These are phyloP conservation scores for Endothia cerciana DNA, from an alignment of 2,329 filamentous ascomycete genomes.

Conservation along the genomic window DNA sequence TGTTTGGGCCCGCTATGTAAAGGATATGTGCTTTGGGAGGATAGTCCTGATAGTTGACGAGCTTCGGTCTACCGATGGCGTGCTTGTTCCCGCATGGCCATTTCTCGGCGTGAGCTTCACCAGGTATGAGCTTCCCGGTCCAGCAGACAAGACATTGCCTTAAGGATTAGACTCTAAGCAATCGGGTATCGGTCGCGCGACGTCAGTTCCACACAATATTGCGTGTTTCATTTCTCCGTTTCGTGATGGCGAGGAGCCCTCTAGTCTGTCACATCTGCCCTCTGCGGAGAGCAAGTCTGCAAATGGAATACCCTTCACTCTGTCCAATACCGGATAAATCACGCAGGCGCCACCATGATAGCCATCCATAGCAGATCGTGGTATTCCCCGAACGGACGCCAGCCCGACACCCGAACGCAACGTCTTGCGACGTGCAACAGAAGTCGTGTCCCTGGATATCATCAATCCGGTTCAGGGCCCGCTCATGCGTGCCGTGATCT, in stretches of 20 bases:
- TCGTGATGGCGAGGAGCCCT: slow-evolving; percentile 1
- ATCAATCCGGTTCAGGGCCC: neutral
- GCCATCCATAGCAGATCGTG: neutral
- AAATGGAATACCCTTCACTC: neutral
- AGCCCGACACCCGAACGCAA: neutral
- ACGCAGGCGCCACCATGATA: neutral
- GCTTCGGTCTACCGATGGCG: slow-evolving; percentile 29
- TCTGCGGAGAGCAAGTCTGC: no score
- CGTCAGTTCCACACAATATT: neutral
- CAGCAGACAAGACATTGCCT: neutral
- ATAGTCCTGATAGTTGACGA: slow-evolving; percentile 25
- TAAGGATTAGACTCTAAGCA: neutral
- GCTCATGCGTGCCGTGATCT: neutral
- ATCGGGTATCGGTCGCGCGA: neutral
- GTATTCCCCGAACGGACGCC: neutral
- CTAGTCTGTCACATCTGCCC: neutral
- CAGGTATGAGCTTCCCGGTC: neutral
- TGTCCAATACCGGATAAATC: neutral
- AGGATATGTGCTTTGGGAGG: neutral
- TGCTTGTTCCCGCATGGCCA: slow-evolving; percentile 25
- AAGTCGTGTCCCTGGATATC: neutral
- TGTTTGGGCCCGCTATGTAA: neutral
- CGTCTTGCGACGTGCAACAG: neutral
- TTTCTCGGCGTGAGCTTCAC: slow-evolving; percentile 21
- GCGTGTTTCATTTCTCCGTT: slow-evolving; percentile 14